A percentile compares a stretch with the other conserved stretches of the same genome.
Evolutionary conservation across 306 rosid species (phyloP).

Genomic region (Begonia loranthoides): DNA sequence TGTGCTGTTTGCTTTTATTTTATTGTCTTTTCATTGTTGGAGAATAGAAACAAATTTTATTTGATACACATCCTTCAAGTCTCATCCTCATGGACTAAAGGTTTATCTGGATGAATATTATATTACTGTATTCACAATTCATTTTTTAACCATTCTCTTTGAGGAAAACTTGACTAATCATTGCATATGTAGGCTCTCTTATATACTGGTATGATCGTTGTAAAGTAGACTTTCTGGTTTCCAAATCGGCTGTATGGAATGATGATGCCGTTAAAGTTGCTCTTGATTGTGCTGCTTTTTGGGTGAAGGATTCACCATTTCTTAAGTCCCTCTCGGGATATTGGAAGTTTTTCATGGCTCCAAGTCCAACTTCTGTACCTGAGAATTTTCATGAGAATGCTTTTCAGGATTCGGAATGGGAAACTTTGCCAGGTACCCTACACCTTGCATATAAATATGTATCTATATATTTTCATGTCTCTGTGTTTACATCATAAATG

Average conservation of each 20-base stretch:
- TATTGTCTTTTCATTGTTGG: too few species aligned
- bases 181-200: constrained; percentile 49
- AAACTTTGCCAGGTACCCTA: constrained; percentile 54
- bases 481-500: too few species aligned
- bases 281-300: constrained; percentile 65
- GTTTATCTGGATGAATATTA: too few species aligned
- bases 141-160: background rate
- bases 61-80: too few species aligned
- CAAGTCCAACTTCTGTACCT: constrained; percentile 58
- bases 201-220: constrained; percentile 70
- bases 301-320: constrained; percentile 74
- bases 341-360: constrained; percentile 78
- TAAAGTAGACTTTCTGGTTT: constrained; percentile 57
- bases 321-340: constrained; percentile 75
- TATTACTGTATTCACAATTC: background rate
- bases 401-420: constrained; percentile 66
- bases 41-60: too few species aligned
- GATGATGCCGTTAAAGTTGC: constrained; percentile 69
- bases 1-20: background rate
- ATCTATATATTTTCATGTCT: background rate
- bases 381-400: constrained; percentile 34
- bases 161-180: constrained; percentile 9
- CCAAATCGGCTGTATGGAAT: constrained; percentile 73
- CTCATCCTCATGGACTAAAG: too few species aligned
- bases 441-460: constrained; percentile 2